Evolutionary conservation across 2,329 filamentous ascomycete species (phyloP).

Genomic region (Aspergillus neoniger): DNA sequence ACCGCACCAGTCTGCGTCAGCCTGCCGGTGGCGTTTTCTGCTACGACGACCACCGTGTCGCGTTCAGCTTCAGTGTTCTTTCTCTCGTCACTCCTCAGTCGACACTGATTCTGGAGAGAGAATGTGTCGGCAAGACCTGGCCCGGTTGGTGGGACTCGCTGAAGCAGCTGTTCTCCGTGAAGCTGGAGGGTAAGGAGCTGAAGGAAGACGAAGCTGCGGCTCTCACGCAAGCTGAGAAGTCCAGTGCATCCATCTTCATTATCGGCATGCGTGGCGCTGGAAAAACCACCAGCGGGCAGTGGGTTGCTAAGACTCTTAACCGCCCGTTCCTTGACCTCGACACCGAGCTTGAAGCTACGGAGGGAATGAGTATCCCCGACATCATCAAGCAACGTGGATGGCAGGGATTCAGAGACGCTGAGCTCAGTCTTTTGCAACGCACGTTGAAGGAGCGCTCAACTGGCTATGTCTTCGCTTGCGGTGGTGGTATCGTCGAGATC

Average conservation of each 20-base stretch:
- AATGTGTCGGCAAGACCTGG: conserved; percentile 97
- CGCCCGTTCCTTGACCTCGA: conserved; percentile 86
- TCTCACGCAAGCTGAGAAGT: conserved; percentile 42
- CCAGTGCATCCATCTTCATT: conserved; percentile 75
- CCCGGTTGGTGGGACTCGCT: conserved; percentile 97
- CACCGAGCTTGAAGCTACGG: conserved; percentile 74
- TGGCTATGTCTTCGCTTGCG: conserved; percentile 86
- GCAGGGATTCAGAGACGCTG: conserved; percentile 82
- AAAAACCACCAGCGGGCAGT: conserved; percentile 89
- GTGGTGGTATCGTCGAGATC: conserved; percentile 88
- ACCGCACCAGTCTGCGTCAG: conserved; percentile 53
- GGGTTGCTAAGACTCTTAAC: conserved; percentile 74
- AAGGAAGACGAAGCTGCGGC: conserved; percentile 41
- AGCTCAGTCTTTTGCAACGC: conserved; percentile 71
- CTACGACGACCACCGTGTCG: conserved; percentile 96
- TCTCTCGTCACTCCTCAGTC: conserved; percentile 69
- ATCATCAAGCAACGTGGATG: conserved; percentile 79
- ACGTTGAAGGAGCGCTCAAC: conserved; percentile 73
- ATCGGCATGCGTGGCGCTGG: conserved; percentile 97
- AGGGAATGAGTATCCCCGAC: conserved; percentile 78
- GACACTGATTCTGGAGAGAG: conserved; percentile 80
- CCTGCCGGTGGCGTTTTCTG: conserved; percentile 75
- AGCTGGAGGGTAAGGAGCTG: conserved; percentile 73
- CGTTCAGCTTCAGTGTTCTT: conserved; percentile 96
- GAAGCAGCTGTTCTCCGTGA: conserved; percentile 73